Conservation (phyloP, 2,329 filamentous ascomycete genomes). For the Diaporthe destruens region DNA sequence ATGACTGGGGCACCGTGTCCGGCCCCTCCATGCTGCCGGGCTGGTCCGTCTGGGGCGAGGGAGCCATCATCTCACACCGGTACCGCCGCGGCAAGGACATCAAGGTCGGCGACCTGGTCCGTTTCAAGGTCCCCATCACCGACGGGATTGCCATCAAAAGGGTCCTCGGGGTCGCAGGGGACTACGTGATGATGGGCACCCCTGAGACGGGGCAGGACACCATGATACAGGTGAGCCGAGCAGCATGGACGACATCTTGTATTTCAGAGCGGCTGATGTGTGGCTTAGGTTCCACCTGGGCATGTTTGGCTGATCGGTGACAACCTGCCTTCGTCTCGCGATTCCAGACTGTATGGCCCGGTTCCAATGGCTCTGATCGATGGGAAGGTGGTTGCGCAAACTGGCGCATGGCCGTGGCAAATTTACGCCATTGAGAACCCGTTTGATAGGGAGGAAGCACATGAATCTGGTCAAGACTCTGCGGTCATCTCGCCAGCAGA, state of each 20-base stretch:
- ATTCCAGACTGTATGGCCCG: slow-evolving; percentile 89
- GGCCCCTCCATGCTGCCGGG: slow-evolving; percentile 94
- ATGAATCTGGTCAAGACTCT: neutral
- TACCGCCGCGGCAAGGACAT: slow-evolving; percentile 75
- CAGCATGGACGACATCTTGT: neutral
- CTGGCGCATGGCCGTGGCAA: slow-evolving; percentile 59
- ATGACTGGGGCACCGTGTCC: slow-evolving; percentile 68
- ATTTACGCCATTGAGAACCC: slow-evolving; percentile 61
- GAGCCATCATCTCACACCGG: slow-evolving; percentile 75
- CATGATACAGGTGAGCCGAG: slow-evolving; percentile 71
- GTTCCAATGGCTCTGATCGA: slow-evolving; percentile 86
- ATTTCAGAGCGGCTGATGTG: slow-evolving; percentile 10
- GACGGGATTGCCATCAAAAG: slow-evolving; percentile 79
- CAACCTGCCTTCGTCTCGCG: slow-evolving; percentile 84
- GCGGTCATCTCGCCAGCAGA: neutral
- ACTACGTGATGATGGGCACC: slow-evolving; percentile 78
- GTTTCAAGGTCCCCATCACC: slow-evolving; percentile 79
- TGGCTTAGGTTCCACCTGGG: slow-evolving; percentile 81
- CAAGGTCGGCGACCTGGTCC: slow-evolving; percentile 85
- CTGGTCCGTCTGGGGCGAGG: slow-evolving; percentile 75
- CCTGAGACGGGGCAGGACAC: slow-evolving; percentile 62
- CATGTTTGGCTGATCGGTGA: slow-evolving; percentile 95
- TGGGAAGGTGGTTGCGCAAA: slow-evolving; percentile 80
- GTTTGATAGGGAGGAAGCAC: slow-evolving; percentile 40
- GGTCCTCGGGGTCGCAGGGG: slow-evolving; percentile 80